Percentiles rank a stretch among this genome's conserved stretches.
These are phyloP conservation scores for Candida sonorensis DNA, from an alignment of 805 yeast genomes.

Conservation along the genomic window DNA sequence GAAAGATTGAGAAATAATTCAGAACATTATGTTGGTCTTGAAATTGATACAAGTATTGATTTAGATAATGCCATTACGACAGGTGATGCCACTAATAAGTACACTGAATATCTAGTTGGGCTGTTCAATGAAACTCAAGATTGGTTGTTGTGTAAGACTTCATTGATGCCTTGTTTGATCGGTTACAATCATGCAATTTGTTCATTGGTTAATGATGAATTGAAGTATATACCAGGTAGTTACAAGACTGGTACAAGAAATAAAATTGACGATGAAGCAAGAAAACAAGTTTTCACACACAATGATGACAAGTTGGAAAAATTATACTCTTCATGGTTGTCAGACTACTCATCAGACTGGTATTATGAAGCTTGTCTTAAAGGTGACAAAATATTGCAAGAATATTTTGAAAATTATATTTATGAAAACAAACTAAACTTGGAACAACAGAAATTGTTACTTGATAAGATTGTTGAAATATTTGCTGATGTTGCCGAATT, in stretches of 20 bases:
- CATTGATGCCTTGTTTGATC: conserved; percentile 68
- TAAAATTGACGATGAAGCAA: background rate
- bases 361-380: conserved; percentile 43
- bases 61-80: conserved; percentile 37
- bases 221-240: conserved; percentile 9
- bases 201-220: conserved; percentile 1
- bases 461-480: conserved; percentile 41
- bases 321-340: conserved; percentile 48
- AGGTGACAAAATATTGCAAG: conserved; percentile 31
- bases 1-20: conserved; percentile 33
- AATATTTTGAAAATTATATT: conserved; percentile 4
- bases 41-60: conserved; percentile 20
- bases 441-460: conserved; percentile 32
- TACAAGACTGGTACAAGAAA: background rate
- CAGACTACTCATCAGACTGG: conserved; percentile 54
- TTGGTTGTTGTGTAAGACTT: conserved; percentile 59
- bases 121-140: conserved; percentile 47
- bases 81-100: conserved; percentile 51
- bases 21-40: conserved; percentile 28
- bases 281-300: conserved; percentile 1
- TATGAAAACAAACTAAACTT: conserved; percentile 36
- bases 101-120: conserved; percentile 52
- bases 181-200: conserved; percentile 57
- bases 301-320: conserved; percentile 24
- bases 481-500: conserved; percentile 52